Evolutionary conservation across 768 basidiomycete species (phyloP).

Genomic region (Polyporus arcularius): DNA sequence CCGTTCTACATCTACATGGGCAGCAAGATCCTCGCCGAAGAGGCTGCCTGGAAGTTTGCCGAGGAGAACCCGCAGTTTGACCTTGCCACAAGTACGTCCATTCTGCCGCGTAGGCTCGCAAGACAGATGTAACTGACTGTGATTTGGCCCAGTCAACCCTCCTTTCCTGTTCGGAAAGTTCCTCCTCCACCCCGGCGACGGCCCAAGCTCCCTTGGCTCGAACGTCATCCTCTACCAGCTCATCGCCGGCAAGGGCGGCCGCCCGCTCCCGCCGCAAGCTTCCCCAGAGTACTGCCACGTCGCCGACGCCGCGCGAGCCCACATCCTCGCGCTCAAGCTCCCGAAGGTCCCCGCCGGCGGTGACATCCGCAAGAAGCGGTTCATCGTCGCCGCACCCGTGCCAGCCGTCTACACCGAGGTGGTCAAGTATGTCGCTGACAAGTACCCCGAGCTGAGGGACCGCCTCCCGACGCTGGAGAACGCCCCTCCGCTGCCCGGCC

Average conservation of each 20-base stretch:
- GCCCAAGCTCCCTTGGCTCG: conserved; percentile 18
- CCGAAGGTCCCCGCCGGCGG: background rate
- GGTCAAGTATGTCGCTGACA: conserved; percentile 21
- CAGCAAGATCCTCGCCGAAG: conserved; percentile 37
- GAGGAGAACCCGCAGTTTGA: conserved; percentile 28
- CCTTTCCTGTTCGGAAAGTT: conserved; percentile 33
- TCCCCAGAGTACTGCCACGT: conserved; percentile 32
- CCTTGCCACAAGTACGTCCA: conserved; percentile 24
- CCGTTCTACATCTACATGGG: conserved; percentile 36
- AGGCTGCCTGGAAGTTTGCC: conserved; percentile 27
- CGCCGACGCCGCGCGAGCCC: conserved; percentile 34
- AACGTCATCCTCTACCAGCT: conserved; percentile 29
- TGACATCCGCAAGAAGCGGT: conserved; percentile 21
- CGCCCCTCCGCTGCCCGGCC: conserved; percentile 1
- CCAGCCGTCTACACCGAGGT: conserved; percentile 31
- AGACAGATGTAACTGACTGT: too few relatives aligned
- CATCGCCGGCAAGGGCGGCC: conserved; percentile 18
- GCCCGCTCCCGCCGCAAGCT: conserved; percentile 19
- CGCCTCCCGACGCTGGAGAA: conserved; percentile 21
- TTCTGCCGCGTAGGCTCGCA: too few relatives aligned
- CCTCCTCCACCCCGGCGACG: conserved; percentile 21
- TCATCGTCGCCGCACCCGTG: conserved; percentile 25
- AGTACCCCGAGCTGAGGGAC: conserved; percentile 26
- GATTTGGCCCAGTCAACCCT: conserved; percentile 28
- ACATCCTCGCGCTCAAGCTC: conserved; percentile 27